These are phyloP conservation scores for Trichoderma polysporum DNA, from an alignment of 2,329 filamentous ascomycete species.

Conservation along the genomic window DNA sequence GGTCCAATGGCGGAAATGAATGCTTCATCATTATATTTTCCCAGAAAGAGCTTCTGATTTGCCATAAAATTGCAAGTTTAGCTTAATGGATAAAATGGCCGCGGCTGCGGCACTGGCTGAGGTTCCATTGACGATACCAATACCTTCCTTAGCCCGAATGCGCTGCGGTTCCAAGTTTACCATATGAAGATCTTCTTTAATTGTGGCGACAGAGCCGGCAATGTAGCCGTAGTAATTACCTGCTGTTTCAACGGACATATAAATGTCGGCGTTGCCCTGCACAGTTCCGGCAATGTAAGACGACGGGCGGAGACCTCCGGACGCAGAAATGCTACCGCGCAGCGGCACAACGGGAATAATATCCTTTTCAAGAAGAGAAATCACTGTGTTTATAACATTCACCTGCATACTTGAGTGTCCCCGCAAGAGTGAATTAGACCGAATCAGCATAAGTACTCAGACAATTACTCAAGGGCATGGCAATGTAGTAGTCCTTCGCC, in stretches of 20 bases:
- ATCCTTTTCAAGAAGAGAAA: slow-evolving; percentile 22
- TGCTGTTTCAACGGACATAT: slow-evolving; percentile 29
- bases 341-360: slow-evolving; percentile 51
- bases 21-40: not conserved
- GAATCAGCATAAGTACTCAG: not conserved
- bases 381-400: not conserved
- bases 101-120: slow-evolving; percentile 36
- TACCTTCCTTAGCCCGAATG: slow-evolving; percentile 46
- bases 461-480: not conserved
- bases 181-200: slow-evolving; percentile 32
- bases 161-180: slow-evolving; percentile 25
- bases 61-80: not conserved
- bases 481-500: not conserved
- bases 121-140: slow-evolving; percentile 50
- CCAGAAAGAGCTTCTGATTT: not conserved
- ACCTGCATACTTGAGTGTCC: not conserved
- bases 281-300: slow-evolving; percentile 54
- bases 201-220: slow-evolving; percentile 20
- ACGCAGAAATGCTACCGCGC: slow-evolving; percentile 57
- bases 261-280: slow-evolving; percentile 46
- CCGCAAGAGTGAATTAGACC: not conserved
- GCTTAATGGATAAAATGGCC: not conserved
- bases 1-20: not conserved
- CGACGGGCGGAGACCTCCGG: slow-evolving; percentile 56
- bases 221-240: slow-evolving; percentile 14